Conservation (phyloP, 345 rosid species). For the Erucastrum elatum region DNA sequence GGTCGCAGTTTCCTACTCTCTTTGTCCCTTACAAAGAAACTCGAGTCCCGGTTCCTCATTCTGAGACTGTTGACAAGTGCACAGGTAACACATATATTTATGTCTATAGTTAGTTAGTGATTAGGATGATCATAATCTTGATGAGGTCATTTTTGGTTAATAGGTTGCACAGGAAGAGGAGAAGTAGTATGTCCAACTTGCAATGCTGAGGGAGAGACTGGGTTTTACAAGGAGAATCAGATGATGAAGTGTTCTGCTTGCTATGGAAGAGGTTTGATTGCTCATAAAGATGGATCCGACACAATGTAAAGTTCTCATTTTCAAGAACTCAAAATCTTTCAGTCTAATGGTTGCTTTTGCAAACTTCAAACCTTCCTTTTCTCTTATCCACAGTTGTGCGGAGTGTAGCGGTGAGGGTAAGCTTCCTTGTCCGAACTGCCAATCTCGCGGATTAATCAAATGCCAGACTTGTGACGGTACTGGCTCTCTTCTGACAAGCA, state of each 20-base stretch:
- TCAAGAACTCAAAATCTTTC: slow-evolving; percentile 10
- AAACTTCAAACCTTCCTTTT: neutral
- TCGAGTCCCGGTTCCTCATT: slow-evolving; percentile 55
- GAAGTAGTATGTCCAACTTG: slow-evolving; percentile 61
- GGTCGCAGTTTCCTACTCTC: slow-evolving; percentile 75
- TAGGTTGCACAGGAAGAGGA: slow-evolving; percentile 88
- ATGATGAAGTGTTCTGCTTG: slow-evolving; percentile 63
- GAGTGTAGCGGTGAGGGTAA: slow-evolving; percentile 80
- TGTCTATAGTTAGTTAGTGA: neutral
- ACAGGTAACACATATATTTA: slow-evolving; percentile 48
- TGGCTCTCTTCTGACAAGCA: slow-evolving; percentile 71
- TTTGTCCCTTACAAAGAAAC: slow-evolving; percentile 70
- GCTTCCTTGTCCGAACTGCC: slow-evolving; percentile 76
- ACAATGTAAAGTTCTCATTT: slow-evolving; percentile 53
- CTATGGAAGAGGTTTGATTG: slow-evolving; percentile 89
- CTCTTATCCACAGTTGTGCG: slow-evolving; percentile 52
- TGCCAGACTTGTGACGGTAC: slow-evolving; percentile 63
- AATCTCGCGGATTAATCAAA: slow-evolving; percentile 79
- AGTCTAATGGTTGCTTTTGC: slow-evolving; percentile 1
- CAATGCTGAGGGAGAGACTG: slow-evolving; percentile 78
- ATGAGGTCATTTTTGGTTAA: neutral
- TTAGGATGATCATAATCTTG: neutral
- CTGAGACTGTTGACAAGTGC: slow-evolving; percentile 79
- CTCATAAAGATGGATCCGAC: slow-evolving; percentile 95
- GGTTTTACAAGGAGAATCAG: slow-evolving; percentile 74